phyloP scores from a whole-genome alignment of 495 filamentous ascomycete genomes.

The Podospora bellae-mahoneyi region DNA sequence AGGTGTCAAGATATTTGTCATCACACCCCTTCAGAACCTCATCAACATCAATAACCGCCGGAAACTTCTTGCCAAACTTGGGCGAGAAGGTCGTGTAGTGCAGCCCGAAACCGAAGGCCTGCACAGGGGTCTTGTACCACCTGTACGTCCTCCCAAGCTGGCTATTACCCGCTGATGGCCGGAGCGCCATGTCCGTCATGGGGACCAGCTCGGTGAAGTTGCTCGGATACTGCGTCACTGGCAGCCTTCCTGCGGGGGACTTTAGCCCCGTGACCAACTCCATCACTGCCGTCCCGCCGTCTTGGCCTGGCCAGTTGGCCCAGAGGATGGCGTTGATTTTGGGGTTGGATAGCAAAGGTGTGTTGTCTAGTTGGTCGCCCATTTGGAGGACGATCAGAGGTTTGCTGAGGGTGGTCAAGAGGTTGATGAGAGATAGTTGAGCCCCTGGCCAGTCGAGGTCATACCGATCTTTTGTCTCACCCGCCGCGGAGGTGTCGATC shows the following conservation, averaged over 20 bases:
- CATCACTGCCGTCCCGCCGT: constrained; percentile 51
- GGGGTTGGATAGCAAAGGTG: constrained; percentile 44
- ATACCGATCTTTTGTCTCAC: constrained; percentile 41
- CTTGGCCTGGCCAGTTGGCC: constrained; percentile 55
- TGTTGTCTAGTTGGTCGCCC: constrained; percentile 56
- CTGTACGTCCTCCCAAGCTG: constrained; percentile 41
- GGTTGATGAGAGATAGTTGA: constrained; percentile 43
- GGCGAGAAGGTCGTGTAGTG: constrained; percentile 53
- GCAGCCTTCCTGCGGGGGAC: constrained; percentile 58
- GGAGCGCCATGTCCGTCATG: constrained; percentile 45
- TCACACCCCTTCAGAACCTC: constrained; percentile 33
- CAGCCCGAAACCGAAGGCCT: constrained; percentile 51
- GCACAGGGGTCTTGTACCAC: constrained; percentile 42
- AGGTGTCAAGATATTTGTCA: constrained; percentile 40
- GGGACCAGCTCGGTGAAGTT: constrained; percentile 39
- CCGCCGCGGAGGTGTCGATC: constrained; percentile 40
- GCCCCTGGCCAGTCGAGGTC: constrained; percentile 43
- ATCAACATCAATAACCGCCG: constrained; percentile 26
- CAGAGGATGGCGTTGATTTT: constrained; percentile 54
- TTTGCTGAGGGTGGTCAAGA: constrained; percentile 37
- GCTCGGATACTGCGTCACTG: constrained; percentile 53
- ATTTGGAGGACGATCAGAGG: constrained; percentile 44
- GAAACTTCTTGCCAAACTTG: constrained; percentile 1
- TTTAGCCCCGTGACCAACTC: constrained; percentile 50
- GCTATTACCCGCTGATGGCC: constrained; percentile 22